Evolutionary conservation across 495 filamentous ascomycete genomes (phyloP), one percentile per base, ranked within the genome.

Genomic region (Staphylotrichum longicolle): DNA sequence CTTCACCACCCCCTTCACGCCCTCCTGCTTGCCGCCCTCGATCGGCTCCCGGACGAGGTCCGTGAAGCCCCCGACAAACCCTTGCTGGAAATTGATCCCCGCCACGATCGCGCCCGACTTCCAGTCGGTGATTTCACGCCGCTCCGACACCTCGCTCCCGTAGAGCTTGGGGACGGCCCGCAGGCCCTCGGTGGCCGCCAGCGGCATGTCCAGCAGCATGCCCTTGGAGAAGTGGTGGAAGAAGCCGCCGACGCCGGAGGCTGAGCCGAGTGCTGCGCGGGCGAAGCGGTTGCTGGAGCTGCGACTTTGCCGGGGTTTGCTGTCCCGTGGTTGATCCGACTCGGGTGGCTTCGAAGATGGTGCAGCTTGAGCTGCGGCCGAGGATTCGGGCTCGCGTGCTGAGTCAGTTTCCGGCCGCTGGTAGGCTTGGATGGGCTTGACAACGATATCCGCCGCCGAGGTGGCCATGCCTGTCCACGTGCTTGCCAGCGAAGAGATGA

Each of bases 101-200:
- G 85, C 86, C 40, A 83, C 79, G 57, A 14, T 12, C 34, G 5
- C 49, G 12, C 49, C 49, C 33, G 33, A 7, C 49, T 81, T 84
- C 30, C 90, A 70, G 2, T 89, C 87, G 63, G 83, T 88, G 53
- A 83, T 75, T n/a, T 90, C 70, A 55, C 83, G 84, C 0, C 85
- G 88, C 0, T 96, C 87, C 60, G 86, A 88, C 52, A 88, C 85
- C 7, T 84, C 80, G 63, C 90, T 89, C 40, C 89, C 85, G 59
- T 92, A 93, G 2, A 93, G 70, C 59, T 83, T 86, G 0, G 90
- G 90, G 2, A 83, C 85, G 65, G 93, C 93, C 69, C 93, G 88
- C 62, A 95, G 93, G 6, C 91, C 91, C 70, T 86, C 88, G 0
- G 91, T 84, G 3, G 93, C 67, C 11, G 84, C 86, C 52, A 94